Conservation (phyloP, 2,329 filamentous ascomycete genomes). For the Ploettnerulaceae sp. region DNA sequence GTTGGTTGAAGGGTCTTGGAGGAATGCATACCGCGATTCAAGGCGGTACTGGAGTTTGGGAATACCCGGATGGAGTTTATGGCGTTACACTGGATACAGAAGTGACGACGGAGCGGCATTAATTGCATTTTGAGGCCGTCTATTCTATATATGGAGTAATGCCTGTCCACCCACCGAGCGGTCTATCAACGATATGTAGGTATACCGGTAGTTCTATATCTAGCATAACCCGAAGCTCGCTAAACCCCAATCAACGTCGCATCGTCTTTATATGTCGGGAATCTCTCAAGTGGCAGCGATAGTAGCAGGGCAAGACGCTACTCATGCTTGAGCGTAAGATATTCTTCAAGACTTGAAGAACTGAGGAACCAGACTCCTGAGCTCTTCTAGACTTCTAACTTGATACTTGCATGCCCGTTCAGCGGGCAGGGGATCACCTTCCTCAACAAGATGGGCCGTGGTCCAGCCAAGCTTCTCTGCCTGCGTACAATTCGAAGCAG, state of each 20-base stretch:
- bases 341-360: slow-evolving; percentile 62
- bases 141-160: too few species aligned
- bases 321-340: not conserved
- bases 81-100: slow-evolving; percentile 1
- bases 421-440: slow-evolving; percentile 58
- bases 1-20: not conserved
- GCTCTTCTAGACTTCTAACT: slow-evolving; percentile 69
- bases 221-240: too few species aligned
- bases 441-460: slow-evolving; percentile 79
- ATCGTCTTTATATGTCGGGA: too few species aligned
- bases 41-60: slow-evolving; percentile 20
- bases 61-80: slow-evolving; percentile 12
- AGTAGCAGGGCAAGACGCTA: not conserved
- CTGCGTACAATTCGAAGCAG: slow-evolving; percentile 71
- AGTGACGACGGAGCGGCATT: not conserved
- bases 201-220: too few species aligned
- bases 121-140: too few species aligned
- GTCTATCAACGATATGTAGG: too few species aligned
- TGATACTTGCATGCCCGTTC: slow-evolving; percentile 67
- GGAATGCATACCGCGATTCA: not conserved
- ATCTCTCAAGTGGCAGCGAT: too few species aligned
- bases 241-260: too few species aligned
- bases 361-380: slow-evolving; percentile 73
- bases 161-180: too few species aligned
- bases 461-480: slow-evolving; percentile 82